Percentiles rank a stretch among this genome's conserved stretches.
phyloP scores from a whole-genome alignment of 805 yeast species.

The Pichia membranifaciens region DNA sequence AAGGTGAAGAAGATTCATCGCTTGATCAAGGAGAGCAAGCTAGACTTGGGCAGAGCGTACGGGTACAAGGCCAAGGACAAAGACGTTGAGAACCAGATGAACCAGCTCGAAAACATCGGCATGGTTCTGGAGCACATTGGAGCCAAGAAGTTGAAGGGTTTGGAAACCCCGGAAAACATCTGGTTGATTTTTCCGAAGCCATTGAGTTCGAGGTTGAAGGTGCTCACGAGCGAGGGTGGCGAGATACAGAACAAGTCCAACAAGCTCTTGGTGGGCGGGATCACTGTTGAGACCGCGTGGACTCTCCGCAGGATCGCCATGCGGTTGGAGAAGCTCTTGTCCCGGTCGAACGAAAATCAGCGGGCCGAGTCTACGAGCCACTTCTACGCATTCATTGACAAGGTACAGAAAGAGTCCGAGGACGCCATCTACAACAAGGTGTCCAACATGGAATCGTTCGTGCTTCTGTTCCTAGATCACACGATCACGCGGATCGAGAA shows the following conservation, averaged over 20 bases:
- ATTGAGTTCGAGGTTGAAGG: conserved; percentile 53
- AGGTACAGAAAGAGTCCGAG: conserved; percentile 15
- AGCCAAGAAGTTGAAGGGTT: conserved; percentile 84
- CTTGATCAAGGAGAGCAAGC: conserved; percentile 30
- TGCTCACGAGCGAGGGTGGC: conserved; percentile 29
- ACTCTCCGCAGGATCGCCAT: conserved; percentile 48
- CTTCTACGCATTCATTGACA: too few relatives aligned
- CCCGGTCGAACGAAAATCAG: conserved; percentile 33
- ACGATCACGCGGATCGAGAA: conserved; percentile 65
- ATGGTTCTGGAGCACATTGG: conserved; percentile 67
- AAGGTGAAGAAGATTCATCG: conserved; percentile 47
- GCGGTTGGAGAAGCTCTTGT: conserved; percentile 53
- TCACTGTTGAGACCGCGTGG: conserved; percentile 27
- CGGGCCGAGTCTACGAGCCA: conserved; percentile 15
- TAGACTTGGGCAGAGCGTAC: conserved; percentile 35
- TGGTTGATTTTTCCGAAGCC: conserved; percentile 70
- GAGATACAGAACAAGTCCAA: conserved; percentile 25
- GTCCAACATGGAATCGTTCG: conserved; percentile 33
- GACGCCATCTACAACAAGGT: conserved; percentile 12
- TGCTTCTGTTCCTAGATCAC: conserved; percentile 55
- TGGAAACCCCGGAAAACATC: conserved; percentile 86
- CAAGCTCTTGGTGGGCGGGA: conserved; percentile 26
- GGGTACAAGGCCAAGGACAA: conserved; percentile 33
- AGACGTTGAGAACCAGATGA: conserved; percentile 58
- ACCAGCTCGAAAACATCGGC: conserved; percentile 61